Evolutionary conservation across 495 filamentous ascomycete genomes (phyloP).

Genomic region (Collariella sp.): DNA sequence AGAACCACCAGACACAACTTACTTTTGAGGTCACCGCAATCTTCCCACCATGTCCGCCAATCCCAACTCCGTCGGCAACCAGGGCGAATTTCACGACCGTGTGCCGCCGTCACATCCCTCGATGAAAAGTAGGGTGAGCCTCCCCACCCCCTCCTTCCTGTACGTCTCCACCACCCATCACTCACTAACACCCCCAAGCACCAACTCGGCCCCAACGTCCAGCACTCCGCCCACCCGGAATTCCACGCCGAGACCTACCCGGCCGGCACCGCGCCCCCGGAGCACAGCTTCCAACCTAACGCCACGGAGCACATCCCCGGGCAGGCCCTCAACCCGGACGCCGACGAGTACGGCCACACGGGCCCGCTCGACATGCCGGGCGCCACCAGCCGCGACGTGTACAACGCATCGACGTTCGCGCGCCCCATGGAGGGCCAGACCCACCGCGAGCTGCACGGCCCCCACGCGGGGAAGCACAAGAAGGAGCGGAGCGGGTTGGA

Average conservation of each 20-base stretch:
- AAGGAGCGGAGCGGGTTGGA: constrained; percentile 46
- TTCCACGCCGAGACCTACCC: constrained; percentile 54
- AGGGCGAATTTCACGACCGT: constrained; percentile 49
- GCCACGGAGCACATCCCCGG: constrained; percentile 25
- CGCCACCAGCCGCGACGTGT: constrained; percentile 53
- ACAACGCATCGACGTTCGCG: constrained; percentile 50
- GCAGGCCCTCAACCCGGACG: constrained; percentile 36
- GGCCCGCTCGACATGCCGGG: constrained; percentile 48
- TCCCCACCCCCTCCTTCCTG: background rate
- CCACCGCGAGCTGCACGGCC: constrained; percentile 47
- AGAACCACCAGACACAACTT: background rate
- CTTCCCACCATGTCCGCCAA: constrained; percentile 46
- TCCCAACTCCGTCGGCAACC: constrained; percentile 44
- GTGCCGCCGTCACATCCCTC: constrained; percentile 45
- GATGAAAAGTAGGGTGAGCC: constrained; percentile 47
- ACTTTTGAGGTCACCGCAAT: background rate
- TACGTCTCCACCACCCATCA: background rate
- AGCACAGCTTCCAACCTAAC: constrained; percentile 33
- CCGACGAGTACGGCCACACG: constrained; percentile 20
- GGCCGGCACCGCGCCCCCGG: constrained; percentile 53
- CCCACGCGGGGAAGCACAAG: constrained; percentile 39
- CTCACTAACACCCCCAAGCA: constrained; percentile 41
- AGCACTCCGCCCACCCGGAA: constrained; percentile 52
- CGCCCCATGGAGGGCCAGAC: constrained; percentile 56
- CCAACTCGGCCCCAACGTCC: constrained; percentile 52